Conservation (phyloP, 202 grass and related monocot genomes). For the Eragrostis tef region DNA sequence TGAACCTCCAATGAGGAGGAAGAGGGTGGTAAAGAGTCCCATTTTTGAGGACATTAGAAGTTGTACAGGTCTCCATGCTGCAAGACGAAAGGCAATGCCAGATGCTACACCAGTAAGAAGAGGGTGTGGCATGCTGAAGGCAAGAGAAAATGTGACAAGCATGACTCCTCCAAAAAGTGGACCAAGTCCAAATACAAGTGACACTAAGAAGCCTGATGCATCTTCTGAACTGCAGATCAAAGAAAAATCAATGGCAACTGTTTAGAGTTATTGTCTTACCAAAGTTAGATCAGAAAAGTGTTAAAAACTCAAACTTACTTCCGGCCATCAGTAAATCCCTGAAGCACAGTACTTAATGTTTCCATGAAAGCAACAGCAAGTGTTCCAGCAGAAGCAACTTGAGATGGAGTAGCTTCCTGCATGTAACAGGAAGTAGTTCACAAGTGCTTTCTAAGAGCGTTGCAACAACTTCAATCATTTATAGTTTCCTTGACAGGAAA, state of each 20-base stretch:
- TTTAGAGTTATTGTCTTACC: conserved; percentile 8
- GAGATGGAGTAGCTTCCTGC: conserved; percentile 91
- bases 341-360: conserved; percentile 82
- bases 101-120: conserved; percentile 94
- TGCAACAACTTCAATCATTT: conserved; percentile 34
- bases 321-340: conserved; percentile 64
- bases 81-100: conserved; percentile 88
- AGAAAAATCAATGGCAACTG: conserved; percentile 40
- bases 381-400: conserved; percentile 93
- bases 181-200: conserved; percentile 90
- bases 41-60: conserved; percentile 81
- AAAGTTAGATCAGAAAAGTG: conserved; percentile 6
- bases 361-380: conserved; percentile 98
- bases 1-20: conserved; percentile 63
- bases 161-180: conserved; percentile 88
- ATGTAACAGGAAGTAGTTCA: conserved; percentile 42
- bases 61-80: conserved; percentile 88
- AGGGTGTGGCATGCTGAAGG: conserved; percentile 78
- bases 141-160: conserved; percentile 68
- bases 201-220: conserved; percentile 81
- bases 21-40: conserved; percentile 60
- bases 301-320: conserved; percentile 52
- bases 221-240: conserved; percentile 63
- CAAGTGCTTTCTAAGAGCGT: conserved; percentile 25
- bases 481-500: conserved; percentile 20